phyloP scores from a whole-genome alignment of 2,329 filamentous ascomycete genomes.

The Xylaria sp. region DNA sequence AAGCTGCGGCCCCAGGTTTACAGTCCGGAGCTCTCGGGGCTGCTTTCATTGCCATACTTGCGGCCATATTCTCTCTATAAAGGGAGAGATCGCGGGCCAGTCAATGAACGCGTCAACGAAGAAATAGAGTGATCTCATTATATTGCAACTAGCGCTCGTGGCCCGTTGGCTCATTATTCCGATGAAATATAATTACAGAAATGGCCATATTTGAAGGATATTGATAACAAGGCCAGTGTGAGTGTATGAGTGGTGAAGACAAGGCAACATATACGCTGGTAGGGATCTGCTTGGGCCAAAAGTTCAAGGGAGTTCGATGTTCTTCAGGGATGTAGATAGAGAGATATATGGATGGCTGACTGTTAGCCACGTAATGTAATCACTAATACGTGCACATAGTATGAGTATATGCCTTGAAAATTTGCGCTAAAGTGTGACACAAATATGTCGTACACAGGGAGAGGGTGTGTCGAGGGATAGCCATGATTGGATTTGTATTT shows the following conservation, averaged over 20 bases:
- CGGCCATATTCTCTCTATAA: slow-evolving; percentile 51
- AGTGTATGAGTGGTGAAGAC: background rate
- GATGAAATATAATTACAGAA: background rate
- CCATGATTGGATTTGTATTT: no score
- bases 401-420: background rate
- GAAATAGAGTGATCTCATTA: background rate
- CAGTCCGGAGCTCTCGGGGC: slow-evolving; percentile 36
- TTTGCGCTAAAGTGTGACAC: no score
- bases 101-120: background rate
- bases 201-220: background rate
- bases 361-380: background rate
- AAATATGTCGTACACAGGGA: no score
- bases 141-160: background rate
- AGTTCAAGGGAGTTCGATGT: no score
- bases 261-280: background rate
- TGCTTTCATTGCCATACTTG: slow-evolving; percentile 48
- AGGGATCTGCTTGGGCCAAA: no score
- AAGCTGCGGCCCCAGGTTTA: background rate
- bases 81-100: background rate
- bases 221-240: background rate
- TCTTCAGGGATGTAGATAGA: background rate
- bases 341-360: background rate
- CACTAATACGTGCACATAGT: background rate
- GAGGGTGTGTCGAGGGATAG: no score
- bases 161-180: background rate